These are phyloP conservation scores for Bocquillonia castaneifolia DNA, from an alignment of 441 rosid species.

Conservation along the genomic window DNA sequence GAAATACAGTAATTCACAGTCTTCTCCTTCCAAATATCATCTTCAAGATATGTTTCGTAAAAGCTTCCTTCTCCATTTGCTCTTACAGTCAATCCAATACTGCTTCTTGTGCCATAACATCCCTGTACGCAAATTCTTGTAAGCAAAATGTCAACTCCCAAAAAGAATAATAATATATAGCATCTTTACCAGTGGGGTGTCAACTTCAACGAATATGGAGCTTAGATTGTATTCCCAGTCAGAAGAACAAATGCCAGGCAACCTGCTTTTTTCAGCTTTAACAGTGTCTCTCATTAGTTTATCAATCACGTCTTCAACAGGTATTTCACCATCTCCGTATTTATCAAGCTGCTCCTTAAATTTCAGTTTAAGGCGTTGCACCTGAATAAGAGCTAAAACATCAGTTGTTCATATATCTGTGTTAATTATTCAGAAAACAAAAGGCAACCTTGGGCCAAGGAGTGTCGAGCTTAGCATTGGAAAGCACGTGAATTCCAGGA, in stretches of 20 bases:
- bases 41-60: slow-evolving; percentile 50
- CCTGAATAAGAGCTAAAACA: slow-evolving; percentile 29
- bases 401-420: neutral
- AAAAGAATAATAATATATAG: no score
- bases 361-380: slow-evolving; percentile 36
- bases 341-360: slow-evolving; percentile 39
- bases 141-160: neutral
- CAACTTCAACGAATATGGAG: slow-evolving; percentile 55
- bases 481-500: slow-evolving; percentile 64
- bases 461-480: slow-evolving; percentile 61
- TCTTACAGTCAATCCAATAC: slow-evolving; percentile 37
- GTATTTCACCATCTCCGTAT: slow-evolving; percentile 38
- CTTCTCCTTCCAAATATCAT: slow-evolving; percentile 51
- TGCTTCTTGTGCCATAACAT: slow-evolving; percentile 54
- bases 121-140: slow-evolving; percentile 34
- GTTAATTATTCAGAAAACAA: neutral
- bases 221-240: slow-evolving; percentile 55
- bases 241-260: slow-evolving; percentile 54
- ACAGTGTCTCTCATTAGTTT: slow-evolving; percentile 49
- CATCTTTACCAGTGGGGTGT: slow-evolving; percentile 50
- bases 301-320: slow-evolving; percentile 42
- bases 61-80: slow-evolving; percentile 44
- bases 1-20: slow-evolving; percentile 34
- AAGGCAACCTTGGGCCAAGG: slow-evolving; percentile 60
- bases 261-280: slow-evolving; percentile 48